A percentile compares a stretch with the other conserved stretches of the same genome.
Evolutionary conservation across 129 eudicot genomes (phyloP).

Genomic region (Lonicera japonica): DNA sequence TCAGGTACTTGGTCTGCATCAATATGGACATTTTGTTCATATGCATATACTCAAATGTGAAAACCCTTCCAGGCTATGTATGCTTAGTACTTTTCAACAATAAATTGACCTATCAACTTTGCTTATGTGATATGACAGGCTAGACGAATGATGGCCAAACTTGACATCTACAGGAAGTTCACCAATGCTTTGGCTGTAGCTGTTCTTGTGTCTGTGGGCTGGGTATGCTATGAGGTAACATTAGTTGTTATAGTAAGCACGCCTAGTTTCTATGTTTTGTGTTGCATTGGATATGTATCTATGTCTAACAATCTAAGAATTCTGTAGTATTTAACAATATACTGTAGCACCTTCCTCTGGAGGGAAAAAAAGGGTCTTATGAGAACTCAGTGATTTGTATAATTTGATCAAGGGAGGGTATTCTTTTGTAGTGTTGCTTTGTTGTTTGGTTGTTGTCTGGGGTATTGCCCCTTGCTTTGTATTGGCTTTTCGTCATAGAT

Average conservation of each 20-base stretch:
- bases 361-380: too few species aligned
- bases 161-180: conserved; percentile 94
- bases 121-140: conserved; percentile 50
- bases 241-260: not conserved
- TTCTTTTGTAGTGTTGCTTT: too few species aligned
- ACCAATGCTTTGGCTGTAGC: conserved; percentile 94
- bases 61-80: too few species aligned
- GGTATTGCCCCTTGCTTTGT: too few species aligned
- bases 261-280: not conserved
- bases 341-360: too few species aligned
- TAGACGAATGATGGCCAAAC: conserved; percentile 82
- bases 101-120: not conserved
- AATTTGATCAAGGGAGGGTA: too few species aligned
- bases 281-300: not conserved
- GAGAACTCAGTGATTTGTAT: too few species aligned
- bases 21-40: not conserved
- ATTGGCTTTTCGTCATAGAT: too few species aligned
- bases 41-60: not conserved
- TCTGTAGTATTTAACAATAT: not conserved
- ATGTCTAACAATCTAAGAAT: too few species aligned
- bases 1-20: conserved; percentile 52
- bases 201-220: conserved; percentile 91
- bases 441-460: too few species aligned
- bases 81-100: not conserved
- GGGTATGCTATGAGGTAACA: conserved; percentile 98